A percentile compares a stretch with the other conserved stretches of the same genome.
Evolutionary conservation across 768 basidiomycete genomes (phyloP).

Genomic region (Phylloporus sp.): DNA sequence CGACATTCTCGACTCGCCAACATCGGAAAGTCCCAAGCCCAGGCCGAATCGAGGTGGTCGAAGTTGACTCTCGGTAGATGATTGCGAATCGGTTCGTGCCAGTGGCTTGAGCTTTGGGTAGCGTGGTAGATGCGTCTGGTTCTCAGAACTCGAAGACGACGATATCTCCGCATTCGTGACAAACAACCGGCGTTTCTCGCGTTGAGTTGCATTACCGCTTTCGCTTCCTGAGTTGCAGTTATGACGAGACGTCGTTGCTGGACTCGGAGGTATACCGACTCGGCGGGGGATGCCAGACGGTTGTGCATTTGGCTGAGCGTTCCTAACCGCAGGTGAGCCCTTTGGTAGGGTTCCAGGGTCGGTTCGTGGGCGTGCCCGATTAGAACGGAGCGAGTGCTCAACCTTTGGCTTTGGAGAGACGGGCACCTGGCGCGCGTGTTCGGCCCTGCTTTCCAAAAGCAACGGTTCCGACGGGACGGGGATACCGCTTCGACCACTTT

Average conservation of each 20-base stretch:
- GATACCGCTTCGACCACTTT: conserved; percentile 4
- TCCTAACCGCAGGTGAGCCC: conserved; percentile 5
- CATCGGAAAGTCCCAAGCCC: conserved; percentile 23
- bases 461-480: conserved; percentile 10
- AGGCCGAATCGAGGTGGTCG: conserved; percentile 28
- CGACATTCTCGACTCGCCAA: conserved; percentile 10
- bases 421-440: conserved; percentile 5
- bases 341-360: conserved; percentile 23
- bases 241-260: conserved; percentile 14
- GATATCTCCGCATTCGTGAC: conserved; percentile 43
- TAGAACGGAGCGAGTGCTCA: conserved; percentile 13
- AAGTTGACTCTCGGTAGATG: conserved; percentile 21
- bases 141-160: conserved; percentile 42
- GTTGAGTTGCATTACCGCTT: conserved; percentile 22
- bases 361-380: conserved; percentile 29
- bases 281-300: conserved; percentile 28
- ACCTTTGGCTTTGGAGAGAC: conserved; percentile 8
- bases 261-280: conserved; percentile 12
- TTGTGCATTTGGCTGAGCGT: conserved; percentile 5
- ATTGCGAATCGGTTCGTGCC: conserved; percentile 18
- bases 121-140: conserved; percentile 23
- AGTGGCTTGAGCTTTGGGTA: conserved; percentile 14
- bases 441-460: neutral
- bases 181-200: conserved; percentile 38
- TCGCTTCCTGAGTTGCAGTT: conserved; percentile 29